A percentile compares a stretch with the other conserved stretches of the same genome.
Evolutionary conservation across 306 rosid genomes (phyloP).

Genomic region (Medicago ruthenica): DNA sequence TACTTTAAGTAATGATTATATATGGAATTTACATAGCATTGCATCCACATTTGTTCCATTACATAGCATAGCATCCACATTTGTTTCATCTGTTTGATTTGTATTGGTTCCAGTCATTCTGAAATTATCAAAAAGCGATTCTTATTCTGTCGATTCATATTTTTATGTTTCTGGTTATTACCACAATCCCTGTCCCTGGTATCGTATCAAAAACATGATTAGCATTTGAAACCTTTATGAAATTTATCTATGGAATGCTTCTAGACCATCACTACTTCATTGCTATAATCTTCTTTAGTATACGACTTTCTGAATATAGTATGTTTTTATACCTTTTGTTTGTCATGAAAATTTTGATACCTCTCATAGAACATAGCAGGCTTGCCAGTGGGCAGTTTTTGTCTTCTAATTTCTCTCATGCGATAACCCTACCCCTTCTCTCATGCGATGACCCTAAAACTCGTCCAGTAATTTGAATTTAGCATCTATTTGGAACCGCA

Average conservation of each 20-base stretch:
- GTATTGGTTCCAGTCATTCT: neutral
- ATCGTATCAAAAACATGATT: too few species aligned
- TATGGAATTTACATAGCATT: neutral
- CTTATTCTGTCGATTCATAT: neutral
- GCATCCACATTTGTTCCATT: neutral
- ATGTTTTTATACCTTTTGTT: neutral
- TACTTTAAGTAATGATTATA: neutral
- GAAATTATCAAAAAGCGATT: neutral
- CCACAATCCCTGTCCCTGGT: neutral
- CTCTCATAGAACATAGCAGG: neutral
- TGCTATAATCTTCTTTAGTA: conserved; percentile 1
- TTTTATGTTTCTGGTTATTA: conserved; percentile 11
- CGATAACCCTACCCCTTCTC: neutral
- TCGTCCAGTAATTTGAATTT: neutral
- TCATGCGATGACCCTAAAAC: neutral
- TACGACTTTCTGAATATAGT: neutral
- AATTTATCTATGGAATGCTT: conserved; percentile 9
- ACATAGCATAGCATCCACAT: neutral
- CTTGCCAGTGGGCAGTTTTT: neutral
- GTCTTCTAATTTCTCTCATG: neutral
- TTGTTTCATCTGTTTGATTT: neutral
- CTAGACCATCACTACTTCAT: conserved; percentile 1
- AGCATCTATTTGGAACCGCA: neutral
- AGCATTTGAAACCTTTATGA: neutral
- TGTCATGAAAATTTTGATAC: neutral